A percentile compares a stretch with the other conserved stretches of the same genome.
These are phyloP conservation scores for Sistotremastrum niveocremeum DNA, from an alignment of 768 basidiomycete genomes.

Conservation along the genomic window DNA sequence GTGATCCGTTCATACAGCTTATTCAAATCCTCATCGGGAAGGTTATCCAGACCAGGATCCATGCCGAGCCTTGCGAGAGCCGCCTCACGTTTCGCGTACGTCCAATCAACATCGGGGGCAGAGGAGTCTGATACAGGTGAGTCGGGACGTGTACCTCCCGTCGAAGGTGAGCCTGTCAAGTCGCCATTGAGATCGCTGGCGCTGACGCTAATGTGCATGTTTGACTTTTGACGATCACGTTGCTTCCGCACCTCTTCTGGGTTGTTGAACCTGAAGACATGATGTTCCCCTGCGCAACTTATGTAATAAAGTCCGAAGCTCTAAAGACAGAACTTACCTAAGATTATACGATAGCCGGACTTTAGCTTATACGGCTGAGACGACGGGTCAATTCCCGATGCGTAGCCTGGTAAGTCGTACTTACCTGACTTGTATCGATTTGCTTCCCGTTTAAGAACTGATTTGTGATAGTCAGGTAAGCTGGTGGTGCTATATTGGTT, in stretches of 20 bases:
- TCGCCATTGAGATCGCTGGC: slow-evolving; percentile 46
- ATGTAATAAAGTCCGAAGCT: neutral
- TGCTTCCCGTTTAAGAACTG: slow-evolving; percentile 94
- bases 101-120: slow-evolving; percentile 85
- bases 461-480: neutral
- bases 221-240: slow-evolving; percentile 67
- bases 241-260: slow-evolving; percentile 90
- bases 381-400: slow-evolving; percentile 1
- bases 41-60: slow-evolving; percentile 80
- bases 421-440: slow-evolving; percentile 60
- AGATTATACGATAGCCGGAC: slow-evolving; percentile 92
- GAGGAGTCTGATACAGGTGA: slow-evolving; percentile 55
- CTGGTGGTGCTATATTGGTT: too few relatives aligned
- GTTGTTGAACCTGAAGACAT: slow-evolving; percentile 96
- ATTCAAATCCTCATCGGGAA: slow-evolving; percentile 91
- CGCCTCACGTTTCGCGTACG: slow-evolving; percentile 91
- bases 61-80: slow-evolving; percentile 76
- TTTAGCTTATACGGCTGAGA: slow-evolving; percentile 64
- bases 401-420: slow-evolving; percentile 8
- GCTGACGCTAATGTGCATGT: slow-evolving; percentile 48
- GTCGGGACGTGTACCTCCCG: slow-evolving; percentile 44
- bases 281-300: slow-evolving; percentile 60
- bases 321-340: slow-evolving; percentile 41
- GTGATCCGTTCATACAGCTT: slow-evolving; percentile 91
- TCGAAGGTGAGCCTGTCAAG: slow-evolving; percentile 31